Base-by-base conservation (phyloP, 192 early-diverging fungal genomes). In the Podila minutissima region DNA sequence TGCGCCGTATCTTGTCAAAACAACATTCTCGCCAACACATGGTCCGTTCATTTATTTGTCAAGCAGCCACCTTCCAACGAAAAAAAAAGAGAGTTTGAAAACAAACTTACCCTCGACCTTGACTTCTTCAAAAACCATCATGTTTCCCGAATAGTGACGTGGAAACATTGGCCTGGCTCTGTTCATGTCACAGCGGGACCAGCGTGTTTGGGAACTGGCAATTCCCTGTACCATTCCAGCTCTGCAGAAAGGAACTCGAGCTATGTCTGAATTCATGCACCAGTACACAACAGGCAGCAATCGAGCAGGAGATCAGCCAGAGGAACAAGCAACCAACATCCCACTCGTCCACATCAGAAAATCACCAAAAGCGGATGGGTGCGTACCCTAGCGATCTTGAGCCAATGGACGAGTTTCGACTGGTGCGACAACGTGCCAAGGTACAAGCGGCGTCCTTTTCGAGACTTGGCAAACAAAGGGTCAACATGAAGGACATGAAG, bases 1-100 rank as follows among this genome's bases (percentile, higher is more conserved):
- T 75, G 74, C 22, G 58, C 61, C 3, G 74, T 69, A 13, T 75
- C 74, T 22, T 75, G 74, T 38, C 74, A 75, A 38, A 64, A 26
- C 32, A 49, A 49, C 48, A 51, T 75, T 11, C 49, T 38, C 12
- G 53, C 31, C 15, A 75, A 69, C 26, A 57, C 60, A 26, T 75
- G 66, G 74, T 75, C 66, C 35, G 32, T 29, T 61, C 59, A 32
- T 31, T 59, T 69, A 17, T 48, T 69, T 28, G 2, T 48, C 41
- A 17, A 46, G 15, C 11, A 46, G 38, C 15, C 15, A 46, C 8
- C 12, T 13, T 12, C 38, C 0, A 12, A 0, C 38, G 12, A 41
- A 1, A 3, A 10, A 8, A 15, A 15, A 46, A 46, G 13, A 46
- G 3, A 46, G 41, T 13, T 46, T 46, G 15, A 17, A 17, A 46